These are phyloP conservation scores for Lactarius hatsudake DNA, from an alignment of 768 basidiomycete species.

Conservation along the genomic window DNA sequence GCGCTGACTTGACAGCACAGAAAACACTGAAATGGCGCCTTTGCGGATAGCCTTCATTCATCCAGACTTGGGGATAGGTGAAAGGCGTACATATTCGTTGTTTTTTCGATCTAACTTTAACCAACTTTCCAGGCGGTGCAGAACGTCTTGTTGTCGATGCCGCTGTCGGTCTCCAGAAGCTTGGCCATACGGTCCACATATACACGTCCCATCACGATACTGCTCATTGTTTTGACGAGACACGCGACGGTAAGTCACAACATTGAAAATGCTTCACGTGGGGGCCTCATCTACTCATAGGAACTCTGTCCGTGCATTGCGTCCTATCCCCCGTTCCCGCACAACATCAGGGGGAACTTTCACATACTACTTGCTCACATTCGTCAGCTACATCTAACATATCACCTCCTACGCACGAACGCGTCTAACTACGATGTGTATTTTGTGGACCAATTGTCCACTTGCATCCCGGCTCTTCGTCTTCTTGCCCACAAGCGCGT, in stretches of 20 bases:
- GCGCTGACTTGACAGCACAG: neutral
- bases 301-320: slow-evolving; percentile 74
- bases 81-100: slow-evolving; percentile 13
- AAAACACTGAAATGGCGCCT: neutral
- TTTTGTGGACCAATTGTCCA: slow-evolving; percentile 94
- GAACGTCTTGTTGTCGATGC: slow-evolving; percentile 95
- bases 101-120: neutral
- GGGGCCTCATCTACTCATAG: slow-evolving; percentile 39
- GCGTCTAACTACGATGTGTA: slow-evolving; percentile 72
- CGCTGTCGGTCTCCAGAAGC: slow-evolving; percentile 79
- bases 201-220: slow-evolving; percentile 94
- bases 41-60: slow-evolving; percentile 81
- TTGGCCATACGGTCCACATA: slow-evolving; percentile 83
- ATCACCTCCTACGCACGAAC: slow-evolving; percentile 52
- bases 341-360: slow-evolving; percentile 73
- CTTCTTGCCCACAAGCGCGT: slow-evolving; percentile 67
- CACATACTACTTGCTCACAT: slow-evolving; percentile 88
- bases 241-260: slow-evolving; percentile 66
- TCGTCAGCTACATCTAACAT: slow-evolving; percentile 80
- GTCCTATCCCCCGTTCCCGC: slow-evolving; percentile 75
- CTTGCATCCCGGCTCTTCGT: slow-evolving; percentile 82
- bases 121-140: slow-evolving; percentile 68
- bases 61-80: slow-evolving; percentile 84
- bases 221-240: slow-evolving; percentile 90
- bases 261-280: neutral